A percentile compares a stretch with the other conserved stretches of the same genome.
phyloP scores from a whole-genome alignment of 164 flowering plant genomes.

The Platanus orientalis region DNA sequence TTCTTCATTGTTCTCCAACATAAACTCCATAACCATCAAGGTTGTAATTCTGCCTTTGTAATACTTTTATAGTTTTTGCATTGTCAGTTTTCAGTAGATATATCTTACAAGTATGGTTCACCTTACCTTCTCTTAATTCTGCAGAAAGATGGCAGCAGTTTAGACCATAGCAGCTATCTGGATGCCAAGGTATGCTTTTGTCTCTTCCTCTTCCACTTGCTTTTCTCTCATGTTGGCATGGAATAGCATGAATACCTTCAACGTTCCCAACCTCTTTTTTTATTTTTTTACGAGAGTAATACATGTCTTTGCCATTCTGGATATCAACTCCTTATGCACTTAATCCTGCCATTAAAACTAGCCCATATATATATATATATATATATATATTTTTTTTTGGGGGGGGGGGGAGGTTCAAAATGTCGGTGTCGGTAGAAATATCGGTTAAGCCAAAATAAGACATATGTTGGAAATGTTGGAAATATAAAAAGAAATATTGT shows the following conservation, averaged over 20 bases:
- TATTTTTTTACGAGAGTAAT: not conserved
- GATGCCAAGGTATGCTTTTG: slow-evolving; percentile 74
- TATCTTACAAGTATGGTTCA: slow-evolving; percentile 5
- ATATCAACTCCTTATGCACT: no score
- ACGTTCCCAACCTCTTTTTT: not conserved
- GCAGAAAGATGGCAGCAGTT: slow-evolving; percentile 83
- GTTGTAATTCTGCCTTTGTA: not conserved
- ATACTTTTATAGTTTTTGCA: not conserved
- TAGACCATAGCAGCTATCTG: slow-evolving; percentile 63
- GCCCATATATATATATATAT: no score
- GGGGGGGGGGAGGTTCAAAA: no score
- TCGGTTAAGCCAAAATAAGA: no score
- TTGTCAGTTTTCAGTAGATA: not conserved
- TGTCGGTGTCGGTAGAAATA: no score
- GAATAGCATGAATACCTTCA: no score
- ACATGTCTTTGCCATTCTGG: no score
- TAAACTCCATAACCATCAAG: not conserved
- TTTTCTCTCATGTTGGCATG: not conserved
- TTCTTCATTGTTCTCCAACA: no score
- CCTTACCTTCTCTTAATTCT: slow-evolving; percentile 15
- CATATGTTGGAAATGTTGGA: no score
- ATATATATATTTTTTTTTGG: no score
- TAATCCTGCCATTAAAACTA: no score
- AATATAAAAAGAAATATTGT: no score
- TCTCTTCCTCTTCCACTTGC: not conserved